Evolutionary conservation across 1,284 basidiomycete species (phyloP), one percentile per base, ranked within the genome.

Genomic region (Earliella scabrosa): DNA sequence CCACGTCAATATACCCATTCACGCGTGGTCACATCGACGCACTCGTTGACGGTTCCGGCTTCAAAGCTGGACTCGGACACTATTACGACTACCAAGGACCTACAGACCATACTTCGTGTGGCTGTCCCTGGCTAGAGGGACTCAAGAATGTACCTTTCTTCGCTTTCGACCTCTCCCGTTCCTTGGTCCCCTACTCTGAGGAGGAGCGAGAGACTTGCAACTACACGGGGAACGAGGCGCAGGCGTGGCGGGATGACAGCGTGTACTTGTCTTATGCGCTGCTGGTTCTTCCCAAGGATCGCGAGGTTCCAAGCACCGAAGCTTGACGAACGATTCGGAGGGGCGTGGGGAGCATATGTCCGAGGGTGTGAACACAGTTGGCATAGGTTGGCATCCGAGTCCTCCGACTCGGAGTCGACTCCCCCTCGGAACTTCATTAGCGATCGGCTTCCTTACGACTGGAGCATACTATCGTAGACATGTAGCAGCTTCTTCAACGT

Each of bases 261-360:
- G 60, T 73, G 4, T 73, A 72, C 50, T 44, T 73, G n/a, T 67
- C 65, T 21, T 70, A 69, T 56, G 71, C 66, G 5, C 10, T 68
- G n/a, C 34, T 68, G 14, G 59, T 64, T 4, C 34, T 63, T 18
- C 56, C 57, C 4, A 54, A 55, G 27, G 23, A 3, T 27, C 26
- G 10, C 13, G 16, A 18, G 24, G 9, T 18, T 3, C 38, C 2
- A n/a, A 5, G 38, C 2, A n/a, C n/a, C n/a, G n/a, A n/a, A n/a
- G n/a, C n/a, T n/a, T n/a, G n/a, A n/a, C n/a, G n/a, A n/a, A n/a
- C n/a, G n/a, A n/a, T n/a, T n/a, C n/a, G n/a, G n/a, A n/a, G n/a
- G n/a, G n/a, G n/a, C n/a, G n/a, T n/a, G n/a, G n/a, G n/a, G n/a
- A n/a, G n/a, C n/a, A n/a, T n/a, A n/a, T n/a, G n/a, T n/a, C n/a